Evolutionary conservation across 257 asterid species (phyloP).

Genomic region (Voacanga thouarsii): DNA sequence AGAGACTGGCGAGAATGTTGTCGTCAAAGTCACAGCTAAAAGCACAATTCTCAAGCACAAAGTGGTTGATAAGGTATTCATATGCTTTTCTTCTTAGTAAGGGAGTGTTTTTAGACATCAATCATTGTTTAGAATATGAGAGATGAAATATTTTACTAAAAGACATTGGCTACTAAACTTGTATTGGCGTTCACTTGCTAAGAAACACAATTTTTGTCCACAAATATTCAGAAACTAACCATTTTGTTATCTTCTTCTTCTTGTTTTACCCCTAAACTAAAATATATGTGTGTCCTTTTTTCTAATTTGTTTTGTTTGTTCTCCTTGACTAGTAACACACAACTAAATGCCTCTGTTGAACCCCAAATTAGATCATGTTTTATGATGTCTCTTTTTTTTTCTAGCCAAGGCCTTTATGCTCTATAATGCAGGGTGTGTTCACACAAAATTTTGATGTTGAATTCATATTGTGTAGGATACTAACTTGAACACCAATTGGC

Average conservation of each 20-base stretch:
- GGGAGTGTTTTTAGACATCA: neutral
- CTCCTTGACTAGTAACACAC: neutral
- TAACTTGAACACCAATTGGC: neutral
- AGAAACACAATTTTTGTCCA: neutral
- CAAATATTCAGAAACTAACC: neutral
- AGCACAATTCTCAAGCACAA: constrained; percentile 80
- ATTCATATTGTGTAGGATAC: too few species aligned
- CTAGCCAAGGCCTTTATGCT: neutral
- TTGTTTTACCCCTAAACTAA: neutral
- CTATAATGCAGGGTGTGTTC: neutral
- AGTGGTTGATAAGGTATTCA: constrained; percentile 83
- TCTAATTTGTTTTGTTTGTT: neutral
- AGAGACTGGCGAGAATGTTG: constrained; percentile 73
- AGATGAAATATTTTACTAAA: neutral
- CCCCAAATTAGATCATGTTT: neutral
- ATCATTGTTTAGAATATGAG: neutral
- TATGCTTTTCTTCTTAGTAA: neutral
- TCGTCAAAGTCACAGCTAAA: constrained; percentile 81
- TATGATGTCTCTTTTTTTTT: neutral
- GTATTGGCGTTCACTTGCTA: neutral
- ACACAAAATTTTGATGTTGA: too few species aligned
- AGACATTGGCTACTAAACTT: neutral
- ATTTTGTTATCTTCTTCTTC: neutral
- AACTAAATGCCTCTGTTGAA: neutral
- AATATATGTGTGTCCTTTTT: neutral